phyloP scores from a whole-genome alignment of 2,329 filamentous ascomycete genomes.

The Alternaria gansuensis region DNA sequence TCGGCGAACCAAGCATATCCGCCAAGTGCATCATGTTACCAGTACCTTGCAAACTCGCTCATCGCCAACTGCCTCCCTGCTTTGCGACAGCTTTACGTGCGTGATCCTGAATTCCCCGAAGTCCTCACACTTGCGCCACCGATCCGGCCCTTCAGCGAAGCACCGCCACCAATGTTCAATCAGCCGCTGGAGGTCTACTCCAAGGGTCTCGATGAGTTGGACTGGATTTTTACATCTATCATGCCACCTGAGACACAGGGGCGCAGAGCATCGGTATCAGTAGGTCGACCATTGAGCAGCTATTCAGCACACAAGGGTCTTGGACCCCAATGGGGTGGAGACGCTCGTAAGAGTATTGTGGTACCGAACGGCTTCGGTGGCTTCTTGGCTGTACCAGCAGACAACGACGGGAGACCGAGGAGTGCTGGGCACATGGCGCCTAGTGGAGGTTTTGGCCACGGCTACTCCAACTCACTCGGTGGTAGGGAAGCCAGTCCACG shows the following conservation, averaged over 20 bases:
- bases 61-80: constrained; percentile 77
- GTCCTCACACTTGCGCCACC: constrained; percentile 77
- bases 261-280: constrained; percentile 52
- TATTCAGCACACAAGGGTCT: constrained; percentile 58
- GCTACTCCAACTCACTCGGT: constrained; percentile 40
- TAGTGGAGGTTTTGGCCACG: constrained; percentile 36
- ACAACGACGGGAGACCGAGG: constrained; percentile 45
- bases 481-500: constrained; percentile 33
- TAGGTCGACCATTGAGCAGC: constrained; percentile 57
- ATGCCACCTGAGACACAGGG: constrained; percentile 59
- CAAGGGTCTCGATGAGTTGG: constrained; percentile 72
- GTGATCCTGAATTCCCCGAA: constrained; percentile 84
- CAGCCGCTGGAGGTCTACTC: constrained; percentile 70
- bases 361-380: constrained; percentile 74
- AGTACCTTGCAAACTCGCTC: constrained; percentile 84
- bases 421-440: constrained; percentile 45
- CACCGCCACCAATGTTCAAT: constrained; percentile 55
- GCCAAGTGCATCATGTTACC: constrained; percentile 73
- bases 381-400: constrained; percentile 68
- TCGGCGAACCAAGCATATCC: constrained; percentile 65
- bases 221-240: constrained; percentile 73
- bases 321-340: constrained; percentile 67
- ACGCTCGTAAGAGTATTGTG: constrained; percentile 68
- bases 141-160: constrained; percentile 61
- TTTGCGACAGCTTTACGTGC: constrained; percentile 81